Evolutionary conservation across 805 yeast species (phyloP).

Genomic region (Hanseniaspora pseudoguilliermondii): DNA sequence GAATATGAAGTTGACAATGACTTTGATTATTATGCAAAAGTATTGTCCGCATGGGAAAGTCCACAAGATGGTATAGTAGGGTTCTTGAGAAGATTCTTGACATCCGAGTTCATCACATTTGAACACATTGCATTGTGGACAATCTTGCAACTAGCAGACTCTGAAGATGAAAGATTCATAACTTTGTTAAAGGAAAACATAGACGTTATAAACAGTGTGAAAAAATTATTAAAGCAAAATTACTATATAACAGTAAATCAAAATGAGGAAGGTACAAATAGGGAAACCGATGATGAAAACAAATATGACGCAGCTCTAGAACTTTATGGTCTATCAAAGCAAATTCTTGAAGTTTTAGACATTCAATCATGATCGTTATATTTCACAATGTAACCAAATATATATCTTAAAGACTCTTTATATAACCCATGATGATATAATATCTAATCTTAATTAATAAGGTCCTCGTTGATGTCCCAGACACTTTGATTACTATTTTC

Average conservation of each 20-base stretch:
- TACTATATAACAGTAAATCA: slow-evolving; percentile 8
- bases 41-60: slow-evolving; percentile 61
- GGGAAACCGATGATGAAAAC: slow-evolving; percentile 4
- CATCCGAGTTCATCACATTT: slow-evolving; percentile 78
- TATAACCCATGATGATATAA: not conserved
- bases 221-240: slow-evolving; percentile 28
- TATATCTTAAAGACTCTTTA: not conserved
- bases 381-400: not conserved
- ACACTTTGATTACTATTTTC: slow-evolving; percentile 13
- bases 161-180: slow-evolving; percentile 55
- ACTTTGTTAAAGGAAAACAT: slow-evolving; percentile 43
- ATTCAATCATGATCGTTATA: not conserved
- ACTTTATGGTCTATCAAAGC: slow-evolving; percentile 53
- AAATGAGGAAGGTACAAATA: slow-evolving; percentile 3
- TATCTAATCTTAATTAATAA: not conserved
- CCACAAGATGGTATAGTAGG: slow-evolving; percentile 80
- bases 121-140: slow-evolving; percentile 98
- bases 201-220: slow-evolving; percentile 42
- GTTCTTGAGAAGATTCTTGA: slow-evolving; percentile 67
- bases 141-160: slow-evolving; percentile 78
- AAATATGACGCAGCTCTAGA: slow-evolving; percentile 45
- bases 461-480: slow-evolving; percentile 13
- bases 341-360: slow-evolving; percentile 38
- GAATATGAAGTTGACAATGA: not conserved
- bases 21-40: slow-evolving; percentile 42